Percentiles rank a stretch among this genome's conserved stretches.
Evolutionary conservation across 768 basidiomycete genomes (phyloP).

Genomic region (Suillus alpinus): DNA sequence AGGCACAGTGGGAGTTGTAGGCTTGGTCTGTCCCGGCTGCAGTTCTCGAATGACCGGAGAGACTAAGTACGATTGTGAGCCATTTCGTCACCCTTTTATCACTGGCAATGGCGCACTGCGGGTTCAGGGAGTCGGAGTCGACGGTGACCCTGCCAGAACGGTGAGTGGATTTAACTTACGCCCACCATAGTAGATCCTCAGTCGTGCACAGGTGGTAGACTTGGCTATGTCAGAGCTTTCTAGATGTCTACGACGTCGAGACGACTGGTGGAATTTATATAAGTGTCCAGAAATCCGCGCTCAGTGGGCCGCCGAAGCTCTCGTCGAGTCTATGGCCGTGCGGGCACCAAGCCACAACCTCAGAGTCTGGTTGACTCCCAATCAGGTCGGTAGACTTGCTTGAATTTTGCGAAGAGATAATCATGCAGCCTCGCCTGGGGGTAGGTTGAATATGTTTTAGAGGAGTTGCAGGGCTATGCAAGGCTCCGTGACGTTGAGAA

Average conservation of each 20-base stretch:
- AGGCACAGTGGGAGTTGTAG: neutral
- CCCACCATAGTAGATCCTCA: neutral
- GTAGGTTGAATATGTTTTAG: conserved; percentile 47
- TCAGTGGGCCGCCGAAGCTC: conserved; percentile 33
- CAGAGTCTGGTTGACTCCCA: conserved; percentile 33
- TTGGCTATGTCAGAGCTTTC: conserved; percentile 50
- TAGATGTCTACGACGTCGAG: conserved; percentile 36
- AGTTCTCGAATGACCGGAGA: conserved; percentile 1
- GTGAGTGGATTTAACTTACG: conserved; percentile 24
- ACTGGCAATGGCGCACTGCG: conserved; percentile 44
- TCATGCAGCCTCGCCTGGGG: neutral
- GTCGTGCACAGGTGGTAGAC: conserved; percentile 38
- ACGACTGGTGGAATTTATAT: conserved; percentile 40
- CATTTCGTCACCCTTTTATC: conserved; percentile 51
- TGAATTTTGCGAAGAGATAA: neutral
- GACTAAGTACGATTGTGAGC: conserved; percentile 15
- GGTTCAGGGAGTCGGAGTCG: conserved; percentile 40
- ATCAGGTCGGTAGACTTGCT: conserved; percentile 34
- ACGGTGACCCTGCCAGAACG: conserved; percentile 51
- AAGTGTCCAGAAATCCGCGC: conserved; percentile 24
- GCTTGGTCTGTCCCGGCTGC: neutral
- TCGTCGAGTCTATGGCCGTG: conserved; percentile 30
- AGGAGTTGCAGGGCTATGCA: conserved; percentile 47
- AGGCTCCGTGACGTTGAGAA: conserved; percentile 36
- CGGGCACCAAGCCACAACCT: conserved; percentile 32